A percentile compares a stretch with the other conserved stretches of the same genome.
Conservation (phyloP, 2,329 filamentous ascomycete species). For the Drechslerella coelobrocha region DNA sequence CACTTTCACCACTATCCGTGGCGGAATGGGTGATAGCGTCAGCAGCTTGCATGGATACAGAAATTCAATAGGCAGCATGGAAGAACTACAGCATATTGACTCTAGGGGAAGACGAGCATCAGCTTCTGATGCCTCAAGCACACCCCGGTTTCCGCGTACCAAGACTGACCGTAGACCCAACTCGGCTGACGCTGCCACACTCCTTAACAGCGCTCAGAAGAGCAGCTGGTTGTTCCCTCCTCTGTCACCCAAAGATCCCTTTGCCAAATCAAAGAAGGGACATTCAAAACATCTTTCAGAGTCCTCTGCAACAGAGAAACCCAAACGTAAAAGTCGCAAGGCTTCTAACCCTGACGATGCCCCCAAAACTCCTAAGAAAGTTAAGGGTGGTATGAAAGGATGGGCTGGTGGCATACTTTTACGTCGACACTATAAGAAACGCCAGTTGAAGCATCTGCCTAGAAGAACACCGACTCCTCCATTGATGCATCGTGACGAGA, state of each 20-base stretch:
- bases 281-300: constrained; percentile 57
- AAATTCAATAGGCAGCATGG: constrained; percentile 54
- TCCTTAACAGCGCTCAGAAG: constrained; percentile 39
- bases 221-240: constrained; percentile 47
- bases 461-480: constrained; percentile 61
- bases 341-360: constrained; percentile 35
- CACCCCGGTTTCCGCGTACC: constrained; percentile 14
- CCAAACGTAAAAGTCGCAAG: constrained; percentile 48
- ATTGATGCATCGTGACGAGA: constrained; percentile 46
- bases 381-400: constrained; percentile 66
- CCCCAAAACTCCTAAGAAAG: constrained; percentile 56
- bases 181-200: constrained; percentile 47
- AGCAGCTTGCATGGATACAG: constrained; percentile 67
- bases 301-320: constrained; percentile 55
- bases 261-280: constrained; percentile 44
- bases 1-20: constrained; percentile 73
- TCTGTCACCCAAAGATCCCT: constrained; percentile 45
- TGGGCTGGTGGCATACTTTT: constrained; percentile 72
- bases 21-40: constrained; percentile 79
- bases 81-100: constrained; percentile 56
- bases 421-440: constrained; percentile 60
- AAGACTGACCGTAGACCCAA: constrained; percentile 45
- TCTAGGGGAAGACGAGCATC: constrained; percentile 59
- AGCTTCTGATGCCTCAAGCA: constrained; percentile 56
- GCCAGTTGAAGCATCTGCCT: constrained; percentile 60